Evolutionary conservation across 164 flowering plant genomes (phyloP), one percentile per base, ranked within the genome.

Genomic region (Brasenia schreberi): DNA sequence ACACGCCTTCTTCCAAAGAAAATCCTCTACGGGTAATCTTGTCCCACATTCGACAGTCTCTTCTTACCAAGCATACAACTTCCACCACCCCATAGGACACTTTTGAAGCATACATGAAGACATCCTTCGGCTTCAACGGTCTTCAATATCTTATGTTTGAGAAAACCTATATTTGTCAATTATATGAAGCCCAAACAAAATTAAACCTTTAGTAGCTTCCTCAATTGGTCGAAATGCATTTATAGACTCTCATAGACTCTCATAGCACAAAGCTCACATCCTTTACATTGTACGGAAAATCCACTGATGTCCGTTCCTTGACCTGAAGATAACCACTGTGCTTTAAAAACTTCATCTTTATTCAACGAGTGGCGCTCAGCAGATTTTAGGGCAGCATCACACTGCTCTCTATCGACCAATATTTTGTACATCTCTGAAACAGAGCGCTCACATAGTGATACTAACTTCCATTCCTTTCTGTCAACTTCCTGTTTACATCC

Each of bases 291-390:
- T 86, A 73, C 71, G n/a, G 92, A 77, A 63, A 81, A 78, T 66
- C 23, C 71, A 61, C 76, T 79, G 69, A 95, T 78, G 70, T 76
- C 68, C 59, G 69, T 69, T 71, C 88, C 92, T 71, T 76, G 79
- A 43, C 63, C 68, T 66, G 97, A 95, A 62, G 75, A 65, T 81
- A 88, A 77, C 99, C 99, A 95, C 72, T 86, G 92, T 43, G 94
- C 79, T 76, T 92, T 95, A 10, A 87, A 66, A 61, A 95, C 81
- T 67, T 85, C 89, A 81, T 89, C 94, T 72, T 66, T 81, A 75
- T 90, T 88, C 73, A 95, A 75, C 43, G 85, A 85, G 77, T 95
- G 82, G 66, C 70, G 73, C 76, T 77, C 67, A 64, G 99, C 96
- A 75, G 89, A 85, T 58, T 82, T 80, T 74, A 86, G 45, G 19